A percentile compares a stretch with the other conserved stretches of the same genome.
phyloP scores from a whole-genome alignment of 371 early-diverging fungal genomes.

The Mortierella sp. region DNA sequence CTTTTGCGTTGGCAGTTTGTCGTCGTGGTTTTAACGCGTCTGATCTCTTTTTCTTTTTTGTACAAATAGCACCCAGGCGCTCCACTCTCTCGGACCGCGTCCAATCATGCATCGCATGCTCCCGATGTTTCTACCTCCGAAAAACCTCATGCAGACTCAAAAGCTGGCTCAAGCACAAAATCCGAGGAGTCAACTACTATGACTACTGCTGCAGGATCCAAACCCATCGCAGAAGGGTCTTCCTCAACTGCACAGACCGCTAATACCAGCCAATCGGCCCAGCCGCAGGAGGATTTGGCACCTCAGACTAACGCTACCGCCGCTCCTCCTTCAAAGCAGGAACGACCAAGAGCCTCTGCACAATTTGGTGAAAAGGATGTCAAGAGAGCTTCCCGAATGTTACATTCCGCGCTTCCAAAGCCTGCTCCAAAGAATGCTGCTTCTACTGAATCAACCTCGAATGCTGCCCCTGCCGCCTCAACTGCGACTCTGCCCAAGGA shows the following conservation, averaged over 20 bases:
- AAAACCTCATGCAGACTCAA: too few species aligned
- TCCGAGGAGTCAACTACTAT: too few species aligned
- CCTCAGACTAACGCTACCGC: conserved; percentile 9
- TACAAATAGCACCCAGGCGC: too few species aligned
- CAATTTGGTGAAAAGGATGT: conserved; percentile 52
- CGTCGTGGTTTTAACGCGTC: too few species aligned
- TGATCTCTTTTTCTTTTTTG: too few species aligned
- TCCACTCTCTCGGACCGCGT: too few species aligned
- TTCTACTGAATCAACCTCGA: neutral
- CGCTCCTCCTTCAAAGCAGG: conserved; percentile 14
- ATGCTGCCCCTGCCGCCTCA: neutral
- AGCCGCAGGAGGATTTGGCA: conserved; percentile 16
- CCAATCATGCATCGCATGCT: too few species aligned
- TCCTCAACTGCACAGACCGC: neutral
- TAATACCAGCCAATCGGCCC: neutral
- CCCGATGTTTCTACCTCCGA: too few species aligned
- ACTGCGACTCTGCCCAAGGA: conserved; percentile 9
- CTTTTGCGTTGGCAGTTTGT: too few species aligned
- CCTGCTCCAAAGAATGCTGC: conserved; percentile 18
- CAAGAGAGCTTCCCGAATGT: conserved; percentile 43
- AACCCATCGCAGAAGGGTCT: neutral
- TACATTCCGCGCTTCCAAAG: conserved; percentile 48
- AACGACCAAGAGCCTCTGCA: conserved; percentile 33
- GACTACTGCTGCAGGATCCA: too few species aligned
- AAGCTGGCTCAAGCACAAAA: too few species aligned